A percentile compares a stretch with the other conserved stretches of the same genome.
Evolutionary conservation across 768 basidiomycete genomes (phyloP).

Genomic region (Suillus discolor): DNA sequence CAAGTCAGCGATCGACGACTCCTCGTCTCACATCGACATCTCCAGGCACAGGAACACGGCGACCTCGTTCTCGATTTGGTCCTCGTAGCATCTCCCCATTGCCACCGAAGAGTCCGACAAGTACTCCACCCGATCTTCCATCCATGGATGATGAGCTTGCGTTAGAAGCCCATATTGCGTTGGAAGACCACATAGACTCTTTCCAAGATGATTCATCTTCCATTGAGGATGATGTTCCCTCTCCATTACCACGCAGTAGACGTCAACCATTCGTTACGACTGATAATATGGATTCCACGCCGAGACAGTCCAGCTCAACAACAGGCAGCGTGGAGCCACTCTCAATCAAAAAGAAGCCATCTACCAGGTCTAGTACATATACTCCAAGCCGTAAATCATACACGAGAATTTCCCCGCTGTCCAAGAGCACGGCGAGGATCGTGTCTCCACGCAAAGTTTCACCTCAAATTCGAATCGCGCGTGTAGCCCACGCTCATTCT

Average conservation of each 20-base stretch:
- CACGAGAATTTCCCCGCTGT: conserved; percentile 57
- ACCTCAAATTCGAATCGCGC: conserved; percentile 48
- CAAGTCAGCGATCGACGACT: conserved; percentile 46
- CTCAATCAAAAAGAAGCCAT: conserved; percentile 84
- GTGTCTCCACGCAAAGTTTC: conserved; percentile 57
- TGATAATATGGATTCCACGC: conserved; percentile 54
- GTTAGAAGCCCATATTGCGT: conserved; percentile 40
- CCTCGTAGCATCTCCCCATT: conserved; percentile 77
- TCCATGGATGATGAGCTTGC: conserved; percentile 50
- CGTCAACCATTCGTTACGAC: conserved; percentile 65
- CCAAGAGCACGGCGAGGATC: conserved; percentile 43
- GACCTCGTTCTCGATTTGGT: conserved; percentile 59
- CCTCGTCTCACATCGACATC: conserved; percentile 48
- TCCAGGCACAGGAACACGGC: conserved; percentile 38
- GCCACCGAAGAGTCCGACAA: conserved; percentile 48
- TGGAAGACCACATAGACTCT: conserved; percentile 37
- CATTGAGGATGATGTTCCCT: conserved; percentile 33
- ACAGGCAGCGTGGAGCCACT: conserved; percentile 66
- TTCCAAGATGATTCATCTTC: conserved; percentile 30
- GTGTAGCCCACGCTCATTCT: conserved; percentile 22
- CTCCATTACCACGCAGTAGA: conserved; percentile 70
- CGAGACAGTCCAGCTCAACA: conserved; percentile 42
- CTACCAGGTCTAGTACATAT: conserved; percentile 48
- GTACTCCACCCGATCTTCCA: conserved; percentile 30
- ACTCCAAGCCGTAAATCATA: conserved; percentile 37